Percentiles rank a stretch among this genome's conserved stretches.
Evolutionary conservation across 2,329 filamentous ascomycete species (phyloP).

Genomic region (Aspergillus intermedius): DNA sequence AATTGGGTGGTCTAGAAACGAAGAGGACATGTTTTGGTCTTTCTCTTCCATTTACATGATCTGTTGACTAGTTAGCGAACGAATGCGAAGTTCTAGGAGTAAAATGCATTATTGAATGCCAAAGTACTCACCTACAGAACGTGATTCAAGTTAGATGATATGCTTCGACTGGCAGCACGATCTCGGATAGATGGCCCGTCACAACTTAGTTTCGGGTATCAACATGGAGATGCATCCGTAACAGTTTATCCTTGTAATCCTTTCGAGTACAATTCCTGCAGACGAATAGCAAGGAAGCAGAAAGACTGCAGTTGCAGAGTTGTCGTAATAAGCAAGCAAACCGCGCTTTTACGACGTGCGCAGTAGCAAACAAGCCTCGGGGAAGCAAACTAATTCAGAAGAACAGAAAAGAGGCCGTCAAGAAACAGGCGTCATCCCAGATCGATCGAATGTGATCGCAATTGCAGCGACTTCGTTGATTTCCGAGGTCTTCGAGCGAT

Average conservation of each 20-base stretch:
- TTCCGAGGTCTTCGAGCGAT: neutral
- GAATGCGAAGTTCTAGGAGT: neutral
- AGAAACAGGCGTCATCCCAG: neutral
- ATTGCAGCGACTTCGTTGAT: neutral
- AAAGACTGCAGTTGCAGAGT: too few species aligned
- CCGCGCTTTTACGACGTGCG: neutral
- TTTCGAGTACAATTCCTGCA: neutral
- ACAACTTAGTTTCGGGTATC: neutral
- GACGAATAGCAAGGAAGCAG: neutral
- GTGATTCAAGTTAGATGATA: neutral
- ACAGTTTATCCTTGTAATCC: neutral
- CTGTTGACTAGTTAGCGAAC: slow-evolving; percentile 2
- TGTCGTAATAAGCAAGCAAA: neutral
- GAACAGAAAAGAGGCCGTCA: neutral
- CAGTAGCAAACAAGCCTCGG: too few species aligned
- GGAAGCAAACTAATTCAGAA: neutral
- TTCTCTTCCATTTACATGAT: slow-evolving; percentile 12
- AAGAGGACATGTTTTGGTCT: slow-evolving; percentile 24
- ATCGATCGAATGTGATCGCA: neutral
- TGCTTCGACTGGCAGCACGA: neutral
- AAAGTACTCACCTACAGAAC: neutral
- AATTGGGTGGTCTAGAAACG: slow-evolving; percentile 35
- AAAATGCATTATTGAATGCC: neutral
- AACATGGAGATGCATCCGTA: neutral
- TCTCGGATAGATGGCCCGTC: neutral